Evolutionary conservation across 2,329 filamentous ascomycete species (phyloP), one percentile per base, ranked within the genome.

Genomic region (Rutstroemia sp.): DNA sequence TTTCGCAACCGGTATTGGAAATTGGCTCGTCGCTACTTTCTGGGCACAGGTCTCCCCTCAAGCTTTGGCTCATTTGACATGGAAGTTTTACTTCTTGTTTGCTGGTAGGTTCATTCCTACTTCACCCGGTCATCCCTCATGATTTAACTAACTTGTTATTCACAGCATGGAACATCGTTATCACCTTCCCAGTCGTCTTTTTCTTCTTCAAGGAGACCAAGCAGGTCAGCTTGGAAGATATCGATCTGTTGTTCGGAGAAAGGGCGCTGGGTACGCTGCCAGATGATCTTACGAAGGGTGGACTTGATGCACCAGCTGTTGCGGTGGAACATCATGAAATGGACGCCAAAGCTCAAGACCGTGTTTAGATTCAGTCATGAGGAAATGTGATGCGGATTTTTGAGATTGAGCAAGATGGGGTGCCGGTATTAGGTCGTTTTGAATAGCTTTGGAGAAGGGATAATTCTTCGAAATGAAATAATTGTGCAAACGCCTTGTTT

Each of bases 81-180:
- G 78, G 73, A 76, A 72, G 61, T 83, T 78, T 59, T 83, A 82
- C 68, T 78, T 83, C 58, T 72, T 83, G 16, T 83, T 82, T 55
- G 77, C 79, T 19, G 60, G 59, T 59, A 48, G 14, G 58, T 59
- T 10, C 7, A 8, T 12, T 25, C 16, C 21, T 18, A 45, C 12
- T 3, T n/a, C n/a, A 6, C 10, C 14, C 16, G 51, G 10, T 34
- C 10, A 34, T 14, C 3, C 18, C n/a, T 7, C 4, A 34, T 7
- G 21, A 5, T 34, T 34, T 34, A 19, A 34, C 49, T 57, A 30
- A 57, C 8, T 3, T 25, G 30, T 9, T 30, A 14, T 9, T 12
- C 6, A 55, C n/a, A 58, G 63, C 61, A n/a, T 66, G 58, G 25
- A 62, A 66, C 47, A 50, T 65, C 27, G 45, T 44, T 74, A 71